phyloP scores from a whole-genome alignment of 2,329 filamentous ascomycete genomes.

The Cercospora sp. region DNA sequence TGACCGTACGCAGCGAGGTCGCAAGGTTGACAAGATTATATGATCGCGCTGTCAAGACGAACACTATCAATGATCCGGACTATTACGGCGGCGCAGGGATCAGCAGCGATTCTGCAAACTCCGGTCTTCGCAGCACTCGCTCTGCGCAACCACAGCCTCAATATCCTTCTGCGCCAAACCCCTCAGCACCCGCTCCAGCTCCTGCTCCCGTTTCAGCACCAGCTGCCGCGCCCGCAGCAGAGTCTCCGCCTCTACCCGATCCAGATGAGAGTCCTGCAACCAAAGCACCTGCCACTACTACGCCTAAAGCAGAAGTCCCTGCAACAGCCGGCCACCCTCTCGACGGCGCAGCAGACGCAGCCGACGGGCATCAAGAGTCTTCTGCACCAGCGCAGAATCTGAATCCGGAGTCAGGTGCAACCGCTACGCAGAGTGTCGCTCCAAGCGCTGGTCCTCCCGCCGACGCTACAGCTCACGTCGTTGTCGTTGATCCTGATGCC shows the following conservation, averaged over 20 bases:
- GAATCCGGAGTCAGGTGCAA: not conserved
- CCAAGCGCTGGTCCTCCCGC: no score
- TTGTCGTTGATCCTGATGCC: constrained; percentile 11
- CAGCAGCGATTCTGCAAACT: constrained; percentile 30
- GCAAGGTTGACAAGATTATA: constrained; percentile 42
- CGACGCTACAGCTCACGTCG: not conserved
- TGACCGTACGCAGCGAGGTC: constrained; percentile 46
- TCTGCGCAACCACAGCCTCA: constrained; percentile 21
- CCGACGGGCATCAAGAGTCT: not conserved
- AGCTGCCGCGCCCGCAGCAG: constrained; percentile 9
- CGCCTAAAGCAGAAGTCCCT: constrained; percentile 15
- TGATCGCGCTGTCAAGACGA: constrained; percentile 42
- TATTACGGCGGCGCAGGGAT: constrained; percentile 40
- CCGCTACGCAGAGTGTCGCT: no score
- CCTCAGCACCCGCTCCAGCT: constrained; percentile 1
- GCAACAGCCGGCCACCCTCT: not conserved
- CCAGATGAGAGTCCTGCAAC: constrained; percentile 37
- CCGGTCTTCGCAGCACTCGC: constrained; percentile 27
- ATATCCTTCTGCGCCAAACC: constrained; percentile 18
- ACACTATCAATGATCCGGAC: constrained; percentile 45
- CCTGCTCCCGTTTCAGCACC: constrained; percentile 18
- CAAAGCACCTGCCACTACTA: constrained; percentile 14
- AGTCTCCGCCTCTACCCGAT: constrained; percentile 15
- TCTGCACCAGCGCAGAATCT: not conserved
- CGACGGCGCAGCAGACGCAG: not conserved